Conservation (phyloP, 129 eudicot genomes). For the Silybum marianum region DNA sequence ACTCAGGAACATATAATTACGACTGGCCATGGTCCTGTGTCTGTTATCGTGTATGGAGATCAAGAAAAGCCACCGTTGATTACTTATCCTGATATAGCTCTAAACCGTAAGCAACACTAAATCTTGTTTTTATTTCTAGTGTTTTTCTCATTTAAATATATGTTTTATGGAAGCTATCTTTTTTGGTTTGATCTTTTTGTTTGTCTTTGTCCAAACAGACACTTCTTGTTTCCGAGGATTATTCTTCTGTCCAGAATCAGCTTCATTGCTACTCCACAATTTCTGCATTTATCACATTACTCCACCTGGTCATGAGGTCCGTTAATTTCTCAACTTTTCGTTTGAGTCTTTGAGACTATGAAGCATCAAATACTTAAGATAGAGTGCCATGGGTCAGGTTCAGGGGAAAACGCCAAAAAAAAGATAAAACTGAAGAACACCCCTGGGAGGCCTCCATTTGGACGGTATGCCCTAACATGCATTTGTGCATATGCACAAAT, state of each 20-base stretch:
- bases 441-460: too few relatives aligned
- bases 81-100: conserved; percentile 95
- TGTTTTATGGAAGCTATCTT: not conserved
- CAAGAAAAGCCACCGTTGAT: conserved; percentile 87
- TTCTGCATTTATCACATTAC: conserved; percentile 95
- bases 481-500: too few relatives aligned
- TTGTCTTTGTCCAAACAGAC: conserved; percentile 51
- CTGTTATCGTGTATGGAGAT: conserved; percentile 96
- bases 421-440: too few relatives aligned
- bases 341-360: conserved; percentile 16
- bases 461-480: too few relatives aligned
- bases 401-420: too few relatives aligned
- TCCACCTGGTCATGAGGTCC: conserved; percentile 99
- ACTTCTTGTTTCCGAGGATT: conserved; percentile 92
- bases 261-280: conserved; percentile 90
- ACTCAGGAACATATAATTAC: conserved; percentile 75
- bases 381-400: too few relatives aligned
- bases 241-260: conserved; percentile 87
- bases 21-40: conserved; percentile 82
- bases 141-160: not conserved
- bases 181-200: not conserved
- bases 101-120: conserved; percentile 62
- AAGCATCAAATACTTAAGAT: conserved; percentile 1
- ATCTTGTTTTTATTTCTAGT: conserved; percentile 1
- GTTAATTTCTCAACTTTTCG: conserved; percentile 30